These are phyloP conservation scores for Grosmannia penicillata DNA, from an alignment of 2,329 filamentous ascomycete genomes.

Conservation along the genomic window DNA sequence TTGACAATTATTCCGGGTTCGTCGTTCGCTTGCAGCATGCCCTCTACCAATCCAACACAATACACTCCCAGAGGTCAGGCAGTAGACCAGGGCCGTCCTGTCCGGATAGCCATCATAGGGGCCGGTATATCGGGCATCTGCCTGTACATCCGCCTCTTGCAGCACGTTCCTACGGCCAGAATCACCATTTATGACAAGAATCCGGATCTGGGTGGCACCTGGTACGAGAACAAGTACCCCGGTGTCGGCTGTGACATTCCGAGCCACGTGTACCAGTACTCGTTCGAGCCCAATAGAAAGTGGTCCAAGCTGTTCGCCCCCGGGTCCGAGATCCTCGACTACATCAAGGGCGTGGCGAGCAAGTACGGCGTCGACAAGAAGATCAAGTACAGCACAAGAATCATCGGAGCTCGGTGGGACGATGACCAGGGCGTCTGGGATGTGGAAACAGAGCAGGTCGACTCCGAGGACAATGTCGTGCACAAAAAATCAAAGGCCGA, in stretches of 20 bases:
- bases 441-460: conserved; percentile 17
- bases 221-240: conserved; percentile 45
- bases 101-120: conserved; percentile 27
- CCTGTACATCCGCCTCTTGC: conserved; percentile 26
- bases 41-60: no score
- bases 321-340: conserved; percentile 37
- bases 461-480: conserved; percentile 20
- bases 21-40: no score
- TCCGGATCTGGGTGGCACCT: conserved; percentile 37
- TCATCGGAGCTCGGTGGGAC: conserved; percentile 27
- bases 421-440: conserved; percentile 26
- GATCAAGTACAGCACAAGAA: conserved; percentile 27
- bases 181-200: conserved; percentile 41
- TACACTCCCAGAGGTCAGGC: neutral
- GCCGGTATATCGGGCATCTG: conserved; percentile 28
- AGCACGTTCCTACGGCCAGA: conserved; percentile 24
- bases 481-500: conserved; percentile 25
- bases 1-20: no score
- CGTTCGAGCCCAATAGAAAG: conserved; percentile 40
- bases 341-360: conserved; percentile 27
- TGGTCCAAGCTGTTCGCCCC: conserved; percentile 43
- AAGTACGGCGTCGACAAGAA: conserved; percentile 27
- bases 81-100: conserved; percentile 10
- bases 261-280: conserved; percentile 46
- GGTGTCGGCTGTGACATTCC: conserved; percentile 41